Base-by-base conservation (phyloP, 1,284 basidiomycete genomes). In the Pterulicium gracile region DNA sequence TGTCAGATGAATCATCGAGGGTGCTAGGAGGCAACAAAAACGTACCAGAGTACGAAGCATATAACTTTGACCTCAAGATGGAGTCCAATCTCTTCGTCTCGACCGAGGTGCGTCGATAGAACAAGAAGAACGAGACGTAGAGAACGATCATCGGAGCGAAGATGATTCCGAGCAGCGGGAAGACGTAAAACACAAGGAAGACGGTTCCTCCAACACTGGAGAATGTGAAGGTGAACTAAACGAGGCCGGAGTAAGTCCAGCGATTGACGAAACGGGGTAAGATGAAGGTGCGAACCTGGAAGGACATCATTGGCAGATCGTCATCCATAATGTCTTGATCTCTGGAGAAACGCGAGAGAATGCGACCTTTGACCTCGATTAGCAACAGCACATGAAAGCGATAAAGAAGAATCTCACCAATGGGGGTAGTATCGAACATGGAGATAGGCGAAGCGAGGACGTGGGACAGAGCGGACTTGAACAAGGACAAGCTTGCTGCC, bases 381-480 rank as follows among this genome's bases (percentile, higher is more conserved):
- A 41, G 7, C 39, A 41, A 41, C 10, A 41, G 7, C n/a, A 15
- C n/a, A 41, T 41, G 18, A 15, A n/a, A 41, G 7, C 10, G 19
- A 41, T 41, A 41, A 15, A 7, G 18, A 7, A 7, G 39, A 41
- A 41, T 10, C 23, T 17, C 61, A 62, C 88, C 88, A 49, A 85
- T 73, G 0, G 89, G 88, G 0, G 87, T 91, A 0, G 81, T 85
- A 54, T 93, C 89, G 57, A 90, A 91, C 64, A 88, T 90, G 2
- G 79, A 72, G 42, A 83, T 66, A 0, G 87, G 85, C 0, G 86
- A 21, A 23, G 20, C 23, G 5, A 43, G 19, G 36, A 39, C 36
- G 19, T 17, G 36, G 5, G 36, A 39, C 15, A 39, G 15, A 10
- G 36, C 36, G 4, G 36, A 39, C 19, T 17, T 39, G 15, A 39